Conservation (phyloP, 257 asterid species). For the Lantana camara region DNA sequence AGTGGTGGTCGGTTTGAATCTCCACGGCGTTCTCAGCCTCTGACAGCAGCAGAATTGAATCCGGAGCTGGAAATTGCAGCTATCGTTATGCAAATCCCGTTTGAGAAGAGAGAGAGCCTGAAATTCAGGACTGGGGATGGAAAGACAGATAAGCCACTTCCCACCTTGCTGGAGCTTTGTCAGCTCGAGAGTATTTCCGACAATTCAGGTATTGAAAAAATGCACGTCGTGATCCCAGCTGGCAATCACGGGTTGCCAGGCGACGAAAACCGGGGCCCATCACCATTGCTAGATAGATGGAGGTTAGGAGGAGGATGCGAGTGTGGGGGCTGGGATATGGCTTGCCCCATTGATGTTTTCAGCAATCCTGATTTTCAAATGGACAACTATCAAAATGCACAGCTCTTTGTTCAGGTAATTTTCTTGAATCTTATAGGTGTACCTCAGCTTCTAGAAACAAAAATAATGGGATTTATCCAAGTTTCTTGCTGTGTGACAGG, state of each 20-base stretch:
- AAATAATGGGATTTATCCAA: not conserved
- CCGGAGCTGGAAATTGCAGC: conserved; percentile 81
- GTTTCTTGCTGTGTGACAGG: conserved; percentile 43
- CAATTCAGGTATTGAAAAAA: conserved; percentile 34
- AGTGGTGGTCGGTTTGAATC: conserved; percentile 26
- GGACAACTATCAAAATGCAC: conserved; percentile 43
- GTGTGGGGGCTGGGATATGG: conserved; percentile 99
- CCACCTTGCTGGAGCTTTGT: conserved; percentile 47
- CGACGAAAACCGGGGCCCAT: conserved; percentile 60
- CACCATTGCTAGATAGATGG: conserved; percentile 87
- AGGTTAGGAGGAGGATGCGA: conserved; percentile 91
- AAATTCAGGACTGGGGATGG: conserved; percentile 51
- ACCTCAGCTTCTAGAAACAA: not conserved
- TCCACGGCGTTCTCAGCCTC: conserved; percentile 30
- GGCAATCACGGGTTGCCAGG: conserved; percentile 84
- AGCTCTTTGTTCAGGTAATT: conserved; percentile 79
- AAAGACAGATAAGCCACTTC: conserved; percentile 35
- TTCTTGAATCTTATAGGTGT: too few relatives aligned
- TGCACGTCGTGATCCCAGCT: conserved; percentile 79
- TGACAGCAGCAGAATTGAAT: conserved; percentile 48
- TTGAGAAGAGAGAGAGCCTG: conserved; percentile 71
- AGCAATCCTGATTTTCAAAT: conserved; percentile 41
- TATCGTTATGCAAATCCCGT: conserved; percentile 62
- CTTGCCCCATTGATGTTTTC: conserved; percentile 74
- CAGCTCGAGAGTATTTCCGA: conserved; percentile 31